Base-by-base conservation (phyloP, 192 early-diverging fungal genomes). In the Obelidium mucronatum region DNA sequence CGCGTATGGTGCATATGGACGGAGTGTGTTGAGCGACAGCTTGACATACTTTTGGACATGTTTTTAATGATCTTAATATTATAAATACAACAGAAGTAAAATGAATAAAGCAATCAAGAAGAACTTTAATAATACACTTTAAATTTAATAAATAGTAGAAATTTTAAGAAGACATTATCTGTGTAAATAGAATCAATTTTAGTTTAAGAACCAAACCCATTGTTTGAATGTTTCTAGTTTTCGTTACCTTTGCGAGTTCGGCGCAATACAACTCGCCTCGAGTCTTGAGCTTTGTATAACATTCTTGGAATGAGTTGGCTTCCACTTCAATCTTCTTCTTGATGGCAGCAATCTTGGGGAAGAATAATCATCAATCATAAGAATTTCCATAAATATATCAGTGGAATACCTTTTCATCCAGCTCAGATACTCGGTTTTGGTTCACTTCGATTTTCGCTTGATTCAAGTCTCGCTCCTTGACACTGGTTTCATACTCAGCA, bases 381-480 rank as follows among this genome's bases (percentile, higher is more conserved):
- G 26, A 8, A 11, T 59, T 11, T 19, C 56, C 56, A 68, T 39
- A 51, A 13, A 24, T 17, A 31, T 34, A 8, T 39, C 22, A 34
- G 8, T 13, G 51, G 17, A 3, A 33, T 73, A 84, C 84, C 82
- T 84, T 79, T 26, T 78, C 53, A 64, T 87, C 84, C 71, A 81
- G 61, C 33, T 77, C 81, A 1, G 70, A 56, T 6, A 69, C 68
- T 3, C 56, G 31, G 17, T 59, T 62, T 17, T 79, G 63, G 65
- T 86, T 82, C 17, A 70, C 73, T 24, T 81, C 82, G 13, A 84
- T 75, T 53, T 79, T 81, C 15, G 39, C 71, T 67, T 79, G 67
- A 51, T 72, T 70, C 30, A 53, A 30, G 54, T 77, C 61, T 15
- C 69, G 55, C 31, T 85, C 84, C 28, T 26, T 39, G 28, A 48